Conservation (phyloP, 257 asterid species). For the Datura wrightii region DNA sequence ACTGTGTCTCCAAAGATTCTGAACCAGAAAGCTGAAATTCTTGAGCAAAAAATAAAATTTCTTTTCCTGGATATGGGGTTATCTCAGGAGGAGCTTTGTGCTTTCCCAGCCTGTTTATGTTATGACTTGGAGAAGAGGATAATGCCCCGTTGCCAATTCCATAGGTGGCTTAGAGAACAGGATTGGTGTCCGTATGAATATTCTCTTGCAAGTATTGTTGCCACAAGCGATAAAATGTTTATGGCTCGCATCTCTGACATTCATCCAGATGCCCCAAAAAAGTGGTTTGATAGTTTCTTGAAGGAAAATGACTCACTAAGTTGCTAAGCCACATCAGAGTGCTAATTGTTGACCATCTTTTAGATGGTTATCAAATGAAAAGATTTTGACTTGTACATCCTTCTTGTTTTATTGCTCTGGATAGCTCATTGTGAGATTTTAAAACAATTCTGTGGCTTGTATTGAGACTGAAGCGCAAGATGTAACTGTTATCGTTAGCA, state of each 20-base stretch:
- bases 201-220: slow-evolving; percentile 59
- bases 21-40: slow-evolving; percentile 51
- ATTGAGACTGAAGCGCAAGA: neutral
- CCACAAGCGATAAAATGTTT: slow-evolving; percentile 62
- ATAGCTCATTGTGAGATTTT: slow-evolving; percentile 16
- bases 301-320: slow-evolving; percentile 22
- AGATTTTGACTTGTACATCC: neutral
- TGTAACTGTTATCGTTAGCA: neutral
- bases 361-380: slow-evolving; percentile 7
- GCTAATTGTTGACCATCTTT: neutral
- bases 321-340: neutral
- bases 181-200: slow-evolving; percentile 51
- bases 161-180: slow-evolving; percentile 59
- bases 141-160: slow-evolving; percentile 63
- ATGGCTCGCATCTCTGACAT: slow-evolving; percentile 54
- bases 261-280: slow-evolving; percentile 49
- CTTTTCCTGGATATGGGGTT: slow-evolving; percentile 57
- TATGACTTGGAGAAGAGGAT: slow-evolving; percentile 65
- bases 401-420: neutral
- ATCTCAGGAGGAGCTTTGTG: slow-evolving; percentile 54
- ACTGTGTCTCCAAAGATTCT: slow-evolving; percentile 48
- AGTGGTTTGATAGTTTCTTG: slow-evolving; percentile 48
- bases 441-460: neutral
- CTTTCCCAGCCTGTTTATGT: slow-evolving; percentile 67
- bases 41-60: slow-evolving; percentile 55